Percentiles rank a stretch among this genome's conserved stretches.
These are phyloP conservation scores for Rhizodiscina lignyota DNA, from an alignment of 495 filamentous ascomycete genomes.

Conservation along the genomic window DNA sequence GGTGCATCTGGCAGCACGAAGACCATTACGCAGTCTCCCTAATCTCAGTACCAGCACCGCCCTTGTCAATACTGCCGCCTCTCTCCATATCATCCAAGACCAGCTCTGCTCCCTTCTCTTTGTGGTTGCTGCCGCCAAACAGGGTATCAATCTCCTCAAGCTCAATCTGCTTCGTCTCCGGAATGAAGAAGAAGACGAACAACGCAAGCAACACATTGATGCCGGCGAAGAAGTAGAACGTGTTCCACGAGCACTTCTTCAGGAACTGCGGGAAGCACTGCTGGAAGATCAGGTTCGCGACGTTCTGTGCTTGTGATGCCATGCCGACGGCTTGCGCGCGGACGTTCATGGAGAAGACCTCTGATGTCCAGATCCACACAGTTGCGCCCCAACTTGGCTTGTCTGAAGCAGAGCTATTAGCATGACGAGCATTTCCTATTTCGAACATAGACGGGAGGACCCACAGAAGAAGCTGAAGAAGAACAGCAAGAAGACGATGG, in stretches of 20 bases:
- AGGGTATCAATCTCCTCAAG: conserved; percentile 49
- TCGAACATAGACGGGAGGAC: too few species aligned
- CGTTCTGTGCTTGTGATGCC: conserved; percentile 49
- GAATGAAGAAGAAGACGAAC: conserved; percentile 63
- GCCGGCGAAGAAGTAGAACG: conserved; percentile 34
- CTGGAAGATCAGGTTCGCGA: conserved; percentile 48
- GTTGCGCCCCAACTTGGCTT: conserved; percentile 54
- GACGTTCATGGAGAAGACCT: conserved; percentile 51
- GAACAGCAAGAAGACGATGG: conserved; percentile 27
- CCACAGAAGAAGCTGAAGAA: conserved; percentile 4
- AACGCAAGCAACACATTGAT: conserved; percentile 41
- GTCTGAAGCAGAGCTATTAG: conserved; percentile 23
- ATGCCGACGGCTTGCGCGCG: conserved; percentile 52
- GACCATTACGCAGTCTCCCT: too few species aligned
- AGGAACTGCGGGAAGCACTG: conserved; percentile 49
- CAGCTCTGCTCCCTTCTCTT: conserved; percentile 28
- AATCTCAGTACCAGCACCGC: too few species aligned
- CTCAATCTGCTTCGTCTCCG: conserved; percentile 53
- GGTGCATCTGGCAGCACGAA: too few species aligned
- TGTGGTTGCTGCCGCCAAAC: conserved; percentile 42
- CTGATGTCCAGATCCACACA: conserved; percentile 50
- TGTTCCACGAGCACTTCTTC: conserved; percentile 35
- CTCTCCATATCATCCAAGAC: too few species aligned
- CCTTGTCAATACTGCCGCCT: too few species aligned
- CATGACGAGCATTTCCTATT: too few species aligned